Evolutionary conservation across 306 rosid genomes (phyloP), one percentile per base, ranked within the genome.

Genomic region (Morella rubra): DNA sequence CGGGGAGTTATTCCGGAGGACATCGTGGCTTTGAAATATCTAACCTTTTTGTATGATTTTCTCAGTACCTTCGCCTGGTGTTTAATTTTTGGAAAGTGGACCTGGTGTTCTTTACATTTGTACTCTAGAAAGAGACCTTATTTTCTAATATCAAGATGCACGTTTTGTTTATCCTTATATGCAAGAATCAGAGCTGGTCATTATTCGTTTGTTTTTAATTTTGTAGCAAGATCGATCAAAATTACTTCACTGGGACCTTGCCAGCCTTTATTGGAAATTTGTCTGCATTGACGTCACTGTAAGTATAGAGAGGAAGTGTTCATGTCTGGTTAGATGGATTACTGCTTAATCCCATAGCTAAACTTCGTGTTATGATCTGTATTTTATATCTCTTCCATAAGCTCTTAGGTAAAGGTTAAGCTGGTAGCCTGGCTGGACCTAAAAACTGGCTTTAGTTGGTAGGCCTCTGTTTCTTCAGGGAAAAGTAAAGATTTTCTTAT

Each of bases 251-350:
- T 0, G 84, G 84, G 7, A 37, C 78, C 27, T 37, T 81, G 67
- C 81, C 81, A 37, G 45, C 71, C 20, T 54, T 72, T 50, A 15
- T 81, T n/a, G 77, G 81, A 51, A 76, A 81, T 20, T 71, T 81
- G 50, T 4, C 84, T 13, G 64, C 44, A 5, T 53, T 81, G 61
- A 18, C 9, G 4, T 0, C 0, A 1, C 54, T 81, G 84, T 81
- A 72, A 81, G 84, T 64, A 37, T 46, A 32, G 5, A 27, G 24
- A 69, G 18, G 47, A 49, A 6, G 24, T 20, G 15, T 19, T 54
- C 60, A 54, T 8, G 4, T 54, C 10, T n/a, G 0, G n/a, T 54
- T 54, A 10, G 20, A 54, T 54, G 60, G 9, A 4, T 54, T 54
- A n/a, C 60, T 54, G 27, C 60, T 2, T n/a, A 54, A n/a, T 54